Conservation (phyloP, 2,329 filamentous ascomycete genomes). For the Ascochyta fabae region DNA sequence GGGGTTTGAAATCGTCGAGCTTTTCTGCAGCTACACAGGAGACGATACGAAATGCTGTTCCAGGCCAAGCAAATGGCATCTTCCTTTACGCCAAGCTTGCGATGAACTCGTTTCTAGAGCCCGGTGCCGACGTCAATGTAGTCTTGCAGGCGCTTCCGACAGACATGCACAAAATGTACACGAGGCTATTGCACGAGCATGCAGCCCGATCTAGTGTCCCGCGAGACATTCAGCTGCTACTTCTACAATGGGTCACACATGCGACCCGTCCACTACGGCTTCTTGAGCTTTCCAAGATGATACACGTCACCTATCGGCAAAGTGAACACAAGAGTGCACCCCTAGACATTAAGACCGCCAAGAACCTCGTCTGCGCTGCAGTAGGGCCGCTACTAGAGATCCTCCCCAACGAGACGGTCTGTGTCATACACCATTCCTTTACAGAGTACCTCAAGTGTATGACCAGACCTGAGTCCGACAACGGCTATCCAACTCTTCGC, state of each 20-base stretch:
- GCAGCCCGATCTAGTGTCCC: conserved; percentile 40
- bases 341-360: background rate
- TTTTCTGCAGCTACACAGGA: conserved; percentile 5
- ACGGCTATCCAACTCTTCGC: too few relatives aligned
- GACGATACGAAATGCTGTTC: conserved; percentile 38
- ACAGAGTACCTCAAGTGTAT: too few relatives aligned
- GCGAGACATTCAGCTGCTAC: conserved; percentile 43
- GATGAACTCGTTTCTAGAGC: conserved; percentile 48
- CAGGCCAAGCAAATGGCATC: conserved; percentile 50
- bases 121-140: conserved; percentile 25
- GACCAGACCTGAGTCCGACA: too few relatives aligned
- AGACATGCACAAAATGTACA: conserved; percentile 52
- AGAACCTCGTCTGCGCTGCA: conserved; percentile 42
- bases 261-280: conserved; percentile 52
- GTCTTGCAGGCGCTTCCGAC: conserved; percentile 45
- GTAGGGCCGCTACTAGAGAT: too few relatives aligned
- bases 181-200: conserved; percentile 48
- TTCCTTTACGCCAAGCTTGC: conserved; percentile 56
- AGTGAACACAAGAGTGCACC: background rate
- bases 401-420: too few relatives aligned
- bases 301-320: conserved; percentile 17
- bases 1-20: conserved; percentile 23
- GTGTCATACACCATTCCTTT: too few relatives aligned
- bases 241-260: conserved; percentile 54
- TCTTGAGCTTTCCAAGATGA: conserved; percentile 50